Percentiles rank a stretch among this genome's conserved stretches.
Evolutionary conservation across 2,329 filamentous ascomycete species (phyloP).

Genomic region (Clonostachys rhizophaga): DNA sequence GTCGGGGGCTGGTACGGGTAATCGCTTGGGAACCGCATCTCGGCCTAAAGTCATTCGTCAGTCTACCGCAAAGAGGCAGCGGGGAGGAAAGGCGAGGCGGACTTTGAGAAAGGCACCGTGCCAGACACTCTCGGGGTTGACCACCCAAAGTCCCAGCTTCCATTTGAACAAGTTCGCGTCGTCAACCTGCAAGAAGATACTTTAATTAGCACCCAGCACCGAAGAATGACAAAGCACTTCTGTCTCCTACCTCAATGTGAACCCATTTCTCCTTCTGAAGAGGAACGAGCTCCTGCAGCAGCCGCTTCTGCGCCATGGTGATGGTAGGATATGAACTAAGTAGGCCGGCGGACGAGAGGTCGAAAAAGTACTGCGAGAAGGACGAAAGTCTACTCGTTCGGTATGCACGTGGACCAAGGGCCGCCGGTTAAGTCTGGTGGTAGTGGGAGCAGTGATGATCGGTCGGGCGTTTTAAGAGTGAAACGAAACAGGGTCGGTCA

Average conservation of each 20-base stretch:
- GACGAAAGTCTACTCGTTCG: no score
- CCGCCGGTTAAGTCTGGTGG: no score
- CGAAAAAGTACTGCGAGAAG: no score
- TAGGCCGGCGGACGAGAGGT: no score
- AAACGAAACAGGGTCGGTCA: no score
- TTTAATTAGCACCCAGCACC: background rate
- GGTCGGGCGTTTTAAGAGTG: no score
- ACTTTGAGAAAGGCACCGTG: constrained; percentile 87
- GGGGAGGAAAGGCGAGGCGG: constrained; percentile 7
- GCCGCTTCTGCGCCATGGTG: constrained; percentile 59
- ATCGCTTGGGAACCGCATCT: constrained; percentile 81
- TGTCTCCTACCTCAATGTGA: constrained; percentile 66
- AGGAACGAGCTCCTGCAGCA: constrained; percentile 83
- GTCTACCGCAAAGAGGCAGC: background rate
- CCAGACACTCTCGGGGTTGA: constrained; percentile 89
- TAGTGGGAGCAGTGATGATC: no score
- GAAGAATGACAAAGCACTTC: background rate
- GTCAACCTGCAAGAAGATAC: constrained; percentile 48
- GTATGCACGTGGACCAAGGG: no score
- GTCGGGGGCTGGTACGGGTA: constrained; percentile 88
- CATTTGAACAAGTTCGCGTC: constrained; percentile 83
- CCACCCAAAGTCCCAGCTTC: constrained; percentile 83
- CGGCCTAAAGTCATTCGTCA: constrained; percentile 44
- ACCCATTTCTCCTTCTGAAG: constrained; percentile 92
- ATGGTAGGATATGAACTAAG: background rate